phyloP scores from a whole-genome alignment of 495 filamentous ascomycete genomes.

The Acidiella bohemica region DNA sequence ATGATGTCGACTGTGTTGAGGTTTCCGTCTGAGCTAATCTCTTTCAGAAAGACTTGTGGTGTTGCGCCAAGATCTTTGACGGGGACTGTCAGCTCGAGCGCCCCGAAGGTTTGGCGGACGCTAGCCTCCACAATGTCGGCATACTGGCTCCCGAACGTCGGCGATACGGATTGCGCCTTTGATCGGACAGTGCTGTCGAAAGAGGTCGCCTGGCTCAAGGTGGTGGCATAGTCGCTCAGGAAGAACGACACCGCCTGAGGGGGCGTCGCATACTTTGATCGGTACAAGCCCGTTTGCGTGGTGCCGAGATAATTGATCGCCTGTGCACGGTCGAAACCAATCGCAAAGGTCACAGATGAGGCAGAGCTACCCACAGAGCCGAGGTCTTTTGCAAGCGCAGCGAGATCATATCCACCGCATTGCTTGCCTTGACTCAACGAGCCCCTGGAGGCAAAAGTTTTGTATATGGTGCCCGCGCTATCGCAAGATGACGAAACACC shows the following conservation, averaged over 20 bases:
- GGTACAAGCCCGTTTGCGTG: constrained; percentile 46
- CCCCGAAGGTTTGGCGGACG: constrained; percentile 28
- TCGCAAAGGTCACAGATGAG: constrained; percentile 30
- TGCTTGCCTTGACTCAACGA: neutral
- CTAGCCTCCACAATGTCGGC: constrained; percentile 23
- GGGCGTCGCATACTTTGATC: constrained; percentile 7
- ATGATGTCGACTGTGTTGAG: constrained; percentile 29
- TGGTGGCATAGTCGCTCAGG: constrained; percentile 31
- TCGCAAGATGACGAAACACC: neutral
- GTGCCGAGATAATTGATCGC: constrained; percentile 42
- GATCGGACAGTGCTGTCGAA: constrained; percentile 36
- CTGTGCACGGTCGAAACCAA: constrained; percentile 40
- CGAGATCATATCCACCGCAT: neutral
- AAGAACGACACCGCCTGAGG: constrained; percentile 3
- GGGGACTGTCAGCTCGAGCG: constrained; percentile 26
- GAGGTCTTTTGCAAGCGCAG: constrained; percentile 1
- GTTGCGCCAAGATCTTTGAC: constrained; percentile 23
- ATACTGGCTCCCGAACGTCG: constrained; percentile 23
- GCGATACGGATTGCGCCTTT: constrained; percentile 37
- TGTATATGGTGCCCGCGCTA: neutral
- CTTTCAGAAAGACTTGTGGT: constrained; percentile 26
- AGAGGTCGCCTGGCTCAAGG: constrained; percentile 25
- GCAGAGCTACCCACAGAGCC: neutral
- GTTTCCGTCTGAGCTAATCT: constrained; percentile 30
- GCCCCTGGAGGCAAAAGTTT: neutral